Percentiles rank a stretch among this genome's conserved stretches.
Evolutionary conservation across 2,329 filamentous ascomycete genomes (phyloP).

Genomic region (Alternaria sp.): DNA sequence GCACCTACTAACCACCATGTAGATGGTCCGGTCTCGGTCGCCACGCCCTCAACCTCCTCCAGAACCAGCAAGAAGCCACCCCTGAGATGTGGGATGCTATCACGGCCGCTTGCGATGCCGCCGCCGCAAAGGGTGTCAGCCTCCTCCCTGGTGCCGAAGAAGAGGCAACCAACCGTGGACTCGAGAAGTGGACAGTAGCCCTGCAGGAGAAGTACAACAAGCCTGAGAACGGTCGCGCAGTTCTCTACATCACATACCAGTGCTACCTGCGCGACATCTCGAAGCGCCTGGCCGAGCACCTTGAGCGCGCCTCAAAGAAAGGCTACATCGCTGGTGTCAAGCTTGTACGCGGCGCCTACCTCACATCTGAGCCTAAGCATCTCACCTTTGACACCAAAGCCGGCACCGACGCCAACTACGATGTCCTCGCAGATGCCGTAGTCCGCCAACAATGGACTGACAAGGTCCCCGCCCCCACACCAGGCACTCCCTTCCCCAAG

Average conservation of each 20-base stretch:
- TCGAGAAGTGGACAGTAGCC: constrained; percentile 79
- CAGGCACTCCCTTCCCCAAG: constrained; percentile 47
- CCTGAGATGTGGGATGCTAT: constrained; percentile 72
- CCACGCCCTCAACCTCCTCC: constrained; percentile 71
- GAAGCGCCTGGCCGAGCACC: constrained; percentile 52
- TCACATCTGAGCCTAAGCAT: constrained; percentile 56
- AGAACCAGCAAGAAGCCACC: constrained; percentile 67
- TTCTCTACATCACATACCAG: constrained; percentile 74
- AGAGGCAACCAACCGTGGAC: constrained; percentile 76
- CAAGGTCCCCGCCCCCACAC: constrained; percentile 53
- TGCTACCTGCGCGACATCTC: constrained; percentile 61
- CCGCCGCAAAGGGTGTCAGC: constrained; percentile 70
- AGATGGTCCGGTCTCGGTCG: constrained; percentile 83
- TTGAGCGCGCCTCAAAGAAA: constrained; percentile 54
- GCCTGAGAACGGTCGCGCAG: constrained; percentile 59
- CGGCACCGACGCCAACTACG: constrained; percentile 68
- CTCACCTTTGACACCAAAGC: constrained; percentile 62
- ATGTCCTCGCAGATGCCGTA: constrained; percentile 71
- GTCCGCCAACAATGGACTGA: constrained; percentile 68
- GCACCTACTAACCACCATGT: constrained; percentile 19
- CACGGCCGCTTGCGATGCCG: constrained; percentile 75
- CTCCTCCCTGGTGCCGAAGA: constrained; percentile 90
- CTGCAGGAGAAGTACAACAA: constrained; percentile 80
- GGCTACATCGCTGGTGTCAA: constrained; percentile 63
- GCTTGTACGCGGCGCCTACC: constrained; percentile 64